Conservation (phyloP, 1,139 yeast species). For the Taiozyma onychis region DNA sequence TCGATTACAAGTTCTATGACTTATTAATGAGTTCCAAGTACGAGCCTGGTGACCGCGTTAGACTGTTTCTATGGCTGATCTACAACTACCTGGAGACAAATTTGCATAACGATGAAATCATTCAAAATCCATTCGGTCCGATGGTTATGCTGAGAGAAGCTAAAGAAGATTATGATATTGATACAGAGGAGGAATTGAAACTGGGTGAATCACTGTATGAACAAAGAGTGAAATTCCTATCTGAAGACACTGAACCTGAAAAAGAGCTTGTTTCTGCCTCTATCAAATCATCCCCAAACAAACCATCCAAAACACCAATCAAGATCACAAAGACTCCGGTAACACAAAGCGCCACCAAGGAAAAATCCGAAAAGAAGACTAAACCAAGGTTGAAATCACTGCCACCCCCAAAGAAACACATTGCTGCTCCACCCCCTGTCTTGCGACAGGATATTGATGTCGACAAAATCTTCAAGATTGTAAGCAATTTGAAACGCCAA, state of each 20-base stretch:
- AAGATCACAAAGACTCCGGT: background rate
- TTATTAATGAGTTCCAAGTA: constrained; percentile 49
- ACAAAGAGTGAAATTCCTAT: constrained; percentile 53
- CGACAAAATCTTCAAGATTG: constrained; percentile 13
- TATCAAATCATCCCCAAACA: constrained; percentile 2
- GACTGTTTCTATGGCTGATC: constrained; percentile 75
- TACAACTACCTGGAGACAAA: constrained; percentile 77
- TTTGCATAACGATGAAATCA: constrained; percentile 46
- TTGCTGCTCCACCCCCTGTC: constrained; percentile 5
- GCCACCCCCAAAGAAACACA: background rate
- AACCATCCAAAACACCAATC: background rate
- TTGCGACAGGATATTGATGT: constrained; percentile 22
- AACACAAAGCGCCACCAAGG: background rate
- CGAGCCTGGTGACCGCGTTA: constrained; percentile 59
- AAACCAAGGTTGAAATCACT: background rate
- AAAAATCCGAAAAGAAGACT: background rate
- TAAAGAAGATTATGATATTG: constrained; percentile 53
- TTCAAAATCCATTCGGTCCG: constrained; percentile 62
- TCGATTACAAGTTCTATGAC: constrained; percentile 43
- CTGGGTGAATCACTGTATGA: constrained; percentile 68
- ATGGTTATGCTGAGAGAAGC: constrained; percentile 42
- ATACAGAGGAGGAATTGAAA: constrained; percentile 62
- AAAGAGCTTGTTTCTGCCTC: background rate
- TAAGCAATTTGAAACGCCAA: constrained; percentile 9
- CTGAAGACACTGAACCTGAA: constrained; percentile 23